Base-by-base conservation (phyloP, 2,329 filamentous ascomycete species). In the Coniochaeta sp. region DNA sequence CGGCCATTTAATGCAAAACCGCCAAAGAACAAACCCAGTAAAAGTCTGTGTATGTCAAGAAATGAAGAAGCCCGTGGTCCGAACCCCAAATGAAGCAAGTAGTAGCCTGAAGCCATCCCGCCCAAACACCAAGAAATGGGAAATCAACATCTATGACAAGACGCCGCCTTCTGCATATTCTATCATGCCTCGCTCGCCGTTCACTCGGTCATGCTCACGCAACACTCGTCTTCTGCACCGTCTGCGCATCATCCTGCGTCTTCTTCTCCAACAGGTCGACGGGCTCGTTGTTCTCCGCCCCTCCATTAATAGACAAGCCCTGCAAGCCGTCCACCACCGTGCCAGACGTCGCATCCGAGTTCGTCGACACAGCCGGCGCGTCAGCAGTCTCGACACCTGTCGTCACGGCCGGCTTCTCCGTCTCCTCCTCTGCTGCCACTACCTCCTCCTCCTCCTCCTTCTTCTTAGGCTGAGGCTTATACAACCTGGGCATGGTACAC, bases 401-500 rank as follows among this genome's bases (percentile, higher is more conserved):
- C 3, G 55, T 52, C n/a, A n/a, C 55, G 1, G 49, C 53, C 5
- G 51, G 50, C 1, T 49, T 48, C 3, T 28, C 53, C 3, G 51
- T 42, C 6, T 49, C 52, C 16, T 56, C 52, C 18, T 46, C n/a
- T n/a, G n/a, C n/a, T n/a, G n/a, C n/a, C n/a, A n/a, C n/a, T n/a
- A n/a, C n/a, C n/a, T n/a, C n/a, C 55, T 53, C 35, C 48, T 50
- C 47, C 3, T 3, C 3, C 38, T 10, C 2, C n/a, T n/a, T n/a
- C n/a, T n/a, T n/a, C n/a, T n/a, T n/a, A n/a, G n/a, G n/a, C n/a
- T n/a, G n/a, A 13, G 18, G 7, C 12, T 35, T 33, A 49, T 51
- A 75, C 4, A 65, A 67, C 63, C 70, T 75, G 20, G 74, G 71
- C 9, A 83, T 64, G 6, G 73, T 78, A 61, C 78, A 79, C 30